Conservation (phyloP, 2,329 filamentous ascomycete genomes). For the Trichoderma afroharzianum region DNA sequence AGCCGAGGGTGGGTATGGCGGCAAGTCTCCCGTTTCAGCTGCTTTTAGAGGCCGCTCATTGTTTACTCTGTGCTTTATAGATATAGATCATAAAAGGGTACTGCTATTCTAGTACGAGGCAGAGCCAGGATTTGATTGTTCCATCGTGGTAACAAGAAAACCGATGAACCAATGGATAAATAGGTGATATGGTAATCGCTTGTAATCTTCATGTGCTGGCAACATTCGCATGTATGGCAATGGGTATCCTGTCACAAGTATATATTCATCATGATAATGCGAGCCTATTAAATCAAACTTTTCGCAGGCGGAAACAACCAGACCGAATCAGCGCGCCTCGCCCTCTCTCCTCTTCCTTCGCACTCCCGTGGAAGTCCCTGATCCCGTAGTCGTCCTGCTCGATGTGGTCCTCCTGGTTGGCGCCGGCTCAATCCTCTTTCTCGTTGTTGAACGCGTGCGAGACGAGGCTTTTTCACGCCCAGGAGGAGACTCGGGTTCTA, state of each 20-base stretch:
- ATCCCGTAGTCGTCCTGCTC: background rate
- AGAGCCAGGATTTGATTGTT: background rate
- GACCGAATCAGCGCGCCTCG: background rate
- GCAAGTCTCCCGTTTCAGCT: background rate
- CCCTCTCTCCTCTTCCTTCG: conserved; percentile 34
- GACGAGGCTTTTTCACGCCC: background rate
- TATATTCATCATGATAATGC: conserved; percentile 1
- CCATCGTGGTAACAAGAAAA: background rate
- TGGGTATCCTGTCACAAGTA: background rate
- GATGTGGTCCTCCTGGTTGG: conserved; percentile 38
- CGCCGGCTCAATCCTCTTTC: conserved; percentile 41
- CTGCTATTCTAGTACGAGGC: background rate
- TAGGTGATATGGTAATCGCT: background rate
- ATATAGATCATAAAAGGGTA: background rate
- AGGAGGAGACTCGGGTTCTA: conserved; percentile 29
- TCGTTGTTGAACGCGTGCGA: conserved; percentile 6
- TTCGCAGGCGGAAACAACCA: background rate
- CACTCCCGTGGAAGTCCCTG: conserved; percentile 22
- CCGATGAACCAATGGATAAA: background rate
- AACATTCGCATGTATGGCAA: background rate
- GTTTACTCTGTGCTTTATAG: background rate
- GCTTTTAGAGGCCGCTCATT: background rate
- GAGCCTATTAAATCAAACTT: conserved; percentile 10
- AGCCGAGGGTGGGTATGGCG: background rate
- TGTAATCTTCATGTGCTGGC: background rate